These are phyloP conservation scores for Staphylotrichum longicolle DNA, from an alignment of 495 filamentous ascomycete species.

Conservation along the genomic window DNA sequence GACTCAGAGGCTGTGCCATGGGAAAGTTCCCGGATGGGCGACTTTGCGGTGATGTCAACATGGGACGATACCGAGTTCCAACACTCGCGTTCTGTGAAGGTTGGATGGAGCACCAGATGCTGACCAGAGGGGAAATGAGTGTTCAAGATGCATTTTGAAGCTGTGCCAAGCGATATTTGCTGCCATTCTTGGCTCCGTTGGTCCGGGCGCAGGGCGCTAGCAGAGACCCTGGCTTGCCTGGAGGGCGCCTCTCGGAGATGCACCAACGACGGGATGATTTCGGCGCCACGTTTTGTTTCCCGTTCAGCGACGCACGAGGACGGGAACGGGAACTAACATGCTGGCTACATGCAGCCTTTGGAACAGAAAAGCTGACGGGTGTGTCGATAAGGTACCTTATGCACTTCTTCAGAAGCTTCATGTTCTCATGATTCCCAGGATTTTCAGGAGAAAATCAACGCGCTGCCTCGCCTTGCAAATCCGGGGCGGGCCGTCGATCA, in stretches of 20 bases:
- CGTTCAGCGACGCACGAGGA: neutral
- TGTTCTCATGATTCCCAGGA: too few species aligned
- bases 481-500: slow-evolving; percentile 18
- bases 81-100: too few species aligned
- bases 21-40: too few species aligned
- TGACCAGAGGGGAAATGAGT: too few species aligned
- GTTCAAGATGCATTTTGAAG: too few species aligned
- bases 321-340: neutral
- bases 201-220: slow-evolving; percentile 13
- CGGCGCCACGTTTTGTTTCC: neutral
- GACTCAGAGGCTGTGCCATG: too few species aligned
- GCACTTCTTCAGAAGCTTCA: too few species aligned
- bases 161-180: neutral
- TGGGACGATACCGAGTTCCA: too few species aligned
- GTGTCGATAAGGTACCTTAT: too few species aligned
- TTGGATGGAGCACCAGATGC: too few species aligned
- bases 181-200: slow-evolving; percentile 2
- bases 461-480: neutral
- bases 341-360: neutral
- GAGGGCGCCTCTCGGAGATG: neutral
- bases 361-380: too few species aligned
- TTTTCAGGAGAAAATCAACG: neutral
- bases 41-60: too few species aligned
- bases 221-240: neutral
- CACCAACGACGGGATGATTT: neutral